phyloP scores from a whole-genome alignment of 768 basidiomycete species.

The Steccherinum ochraceum region DNA sequence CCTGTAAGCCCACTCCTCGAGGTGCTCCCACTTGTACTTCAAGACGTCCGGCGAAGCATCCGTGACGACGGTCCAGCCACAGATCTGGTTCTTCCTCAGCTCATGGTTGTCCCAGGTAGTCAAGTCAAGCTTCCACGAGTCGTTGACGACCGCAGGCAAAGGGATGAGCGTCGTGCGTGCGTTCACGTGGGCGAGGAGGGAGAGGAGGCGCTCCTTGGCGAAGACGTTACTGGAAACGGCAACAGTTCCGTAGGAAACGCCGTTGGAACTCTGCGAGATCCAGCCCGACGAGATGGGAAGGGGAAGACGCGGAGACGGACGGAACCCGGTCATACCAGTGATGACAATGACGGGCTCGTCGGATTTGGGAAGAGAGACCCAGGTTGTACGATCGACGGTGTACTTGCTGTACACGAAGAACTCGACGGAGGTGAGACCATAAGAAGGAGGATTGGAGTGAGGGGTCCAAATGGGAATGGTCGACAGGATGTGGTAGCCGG shows the following conservation, averaged over 20 bases:
- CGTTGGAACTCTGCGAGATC: conserved; percentile 9
- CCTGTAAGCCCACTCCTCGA: conserved; percentile 14
- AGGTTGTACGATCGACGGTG: conserved; percentile 6
- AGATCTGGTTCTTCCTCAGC: conserved; percentile 4
- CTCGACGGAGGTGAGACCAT: conserved; percentile 10
- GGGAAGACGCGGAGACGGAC: conserved; percentile 7
- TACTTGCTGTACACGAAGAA: conserved; percentile 14
- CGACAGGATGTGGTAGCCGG: conserved; percentile 19
- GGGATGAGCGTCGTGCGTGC: conserved; percentile 21
- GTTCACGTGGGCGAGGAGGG: conserved; percentile 16
- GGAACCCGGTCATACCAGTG: conserved; percentile 15
- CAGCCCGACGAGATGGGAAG: conserved; percentile 13
- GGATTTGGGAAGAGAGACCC: background rate
- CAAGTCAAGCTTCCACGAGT: conserved; percentile 13
- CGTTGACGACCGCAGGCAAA: conserved; percentile 8
- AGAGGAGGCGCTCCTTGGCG: conserved; percentile 16
- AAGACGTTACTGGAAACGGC: conserved; percentile 16
- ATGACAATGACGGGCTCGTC: conserved; percentile 17
- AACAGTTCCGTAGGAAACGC: conserved; percentile 16
- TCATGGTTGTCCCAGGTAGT: conserved; percentile 14
- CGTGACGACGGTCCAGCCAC: conserved; percentile 9
- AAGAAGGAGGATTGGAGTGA: conserved; percentile 1
- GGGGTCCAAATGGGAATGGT: conserved; percentile 16
- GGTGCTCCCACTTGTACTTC: conserved; percentile 19
- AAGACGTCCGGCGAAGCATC: conserved; percentile 4